Percentiles rank a stretch among this genome's conserved stretches.
Conservation (phyloP, 768 basidiomycete genomes). For the Neoboletus brunneissimus region DNA sequence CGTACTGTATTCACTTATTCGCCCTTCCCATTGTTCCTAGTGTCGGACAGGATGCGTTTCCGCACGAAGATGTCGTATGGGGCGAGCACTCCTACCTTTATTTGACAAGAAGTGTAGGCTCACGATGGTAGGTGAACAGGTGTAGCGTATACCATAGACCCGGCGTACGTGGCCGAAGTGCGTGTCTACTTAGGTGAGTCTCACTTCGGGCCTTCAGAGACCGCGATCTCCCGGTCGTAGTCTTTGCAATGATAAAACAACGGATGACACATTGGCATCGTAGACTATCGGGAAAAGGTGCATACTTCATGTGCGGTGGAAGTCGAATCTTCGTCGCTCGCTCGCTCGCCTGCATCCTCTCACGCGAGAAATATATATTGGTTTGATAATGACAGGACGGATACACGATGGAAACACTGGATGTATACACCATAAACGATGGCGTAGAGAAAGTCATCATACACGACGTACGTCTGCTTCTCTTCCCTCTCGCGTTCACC, state of each 20-base stretch:
- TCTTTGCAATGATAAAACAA: background rate
- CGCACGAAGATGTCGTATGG: conserved; percentile 50
- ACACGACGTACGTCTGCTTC: conserved; percentile 39
- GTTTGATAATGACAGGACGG: conserved; percentile 58
- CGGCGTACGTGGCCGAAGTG: conserved; percentile 68
- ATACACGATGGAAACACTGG: conserved; percentile 78
- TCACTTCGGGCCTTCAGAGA: background rate
- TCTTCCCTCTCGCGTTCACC: background rate
- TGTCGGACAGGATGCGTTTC: conserved; percentile 29
- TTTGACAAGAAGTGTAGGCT: background rate
- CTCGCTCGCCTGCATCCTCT: background rate
- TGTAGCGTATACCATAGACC: conserved; percentile 85
- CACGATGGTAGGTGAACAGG: conserved; percentile 40
- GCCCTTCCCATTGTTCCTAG: background rate
- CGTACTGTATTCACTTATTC: conserved; percentile 15
- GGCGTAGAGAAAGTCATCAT: conserved; percentile 56
- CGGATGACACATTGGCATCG: background rate
- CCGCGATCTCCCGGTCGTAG: background rate
- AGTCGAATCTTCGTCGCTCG: background rate
- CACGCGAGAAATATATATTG: background rate
- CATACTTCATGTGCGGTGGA: background rate
- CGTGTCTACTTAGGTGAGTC: conserved; percentile 75
- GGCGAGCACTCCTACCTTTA: conserved; percentile 40
- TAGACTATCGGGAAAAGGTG: conserved; percentile 87
- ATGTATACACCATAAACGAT: conserved; percentile 59